Base-by-base conservation (phyloP, 2,329 filamentous ascomycete genomes). In the Epichloe gansuensis region DNA sequence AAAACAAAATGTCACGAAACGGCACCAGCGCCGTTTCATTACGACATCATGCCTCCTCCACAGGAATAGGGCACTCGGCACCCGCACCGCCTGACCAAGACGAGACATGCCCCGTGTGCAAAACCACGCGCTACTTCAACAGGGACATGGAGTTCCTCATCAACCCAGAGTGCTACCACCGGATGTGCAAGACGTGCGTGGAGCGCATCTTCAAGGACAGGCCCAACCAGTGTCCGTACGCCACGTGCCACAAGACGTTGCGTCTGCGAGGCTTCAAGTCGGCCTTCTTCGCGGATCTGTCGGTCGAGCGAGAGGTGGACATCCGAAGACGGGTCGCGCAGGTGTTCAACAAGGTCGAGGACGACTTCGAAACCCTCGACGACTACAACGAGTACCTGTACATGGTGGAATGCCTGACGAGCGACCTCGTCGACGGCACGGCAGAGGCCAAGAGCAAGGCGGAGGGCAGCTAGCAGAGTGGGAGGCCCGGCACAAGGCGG, bases 141-240 rank as follows among this genome's bases (percentile, higher is more conserved):
- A 84, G 83, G 56, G 85, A 90, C 72, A 91, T 98, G 80, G 80
- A 85, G 58, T 97, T 98, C 72, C 86, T 93, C 61, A 91, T 98
- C 73, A 96, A 97, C 68, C 89, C 91, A 8, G 90, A 95, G 75
- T 98, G 93, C 79, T 98, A 98, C 75, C 93, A 98, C 76, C 89
- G 89, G 60, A 97, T 98, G 88, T 98, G 93, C 75, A 86, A 89
- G 67, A 91, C 88, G 53, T 98, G 93, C 73, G 91, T 97, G 43
- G 87, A 91, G 69, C 86, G 91, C 52, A 88, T 97, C 62, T 98
- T 97, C 77, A 86, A 86, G 38, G 84, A 88, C 52, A 93, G 93
- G 0, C 93, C 93, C 0, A 88, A 90, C 52, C 87, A 90, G 56
- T 98, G 94, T 65, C 93, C 93, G 1, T 88, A 96, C 54, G 88